Evolutionary conservation across 139 green algal genomes (phyloP).

Genomic region (Astrephomene gubernaculifera): DNA sequence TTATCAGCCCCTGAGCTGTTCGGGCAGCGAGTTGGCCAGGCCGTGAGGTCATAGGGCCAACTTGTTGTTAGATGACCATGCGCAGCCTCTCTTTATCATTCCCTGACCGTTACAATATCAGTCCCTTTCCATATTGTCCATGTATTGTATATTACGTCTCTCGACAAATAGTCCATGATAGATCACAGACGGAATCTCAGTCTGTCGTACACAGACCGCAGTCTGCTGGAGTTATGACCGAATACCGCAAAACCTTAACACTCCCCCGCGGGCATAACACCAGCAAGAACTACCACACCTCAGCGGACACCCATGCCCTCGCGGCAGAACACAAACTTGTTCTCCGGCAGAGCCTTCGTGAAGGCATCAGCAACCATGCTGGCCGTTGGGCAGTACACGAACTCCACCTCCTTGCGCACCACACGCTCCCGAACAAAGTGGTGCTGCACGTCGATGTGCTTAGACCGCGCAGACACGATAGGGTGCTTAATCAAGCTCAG

Average conservation of each 20-base stretch:
- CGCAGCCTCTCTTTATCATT: too few species aligned
- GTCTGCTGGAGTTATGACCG: not conserved
- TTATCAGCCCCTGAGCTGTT: too few species aligned
- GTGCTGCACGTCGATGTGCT: not conserved
- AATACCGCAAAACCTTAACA: not conserved
- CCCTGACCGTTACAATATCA: too few species aligned
- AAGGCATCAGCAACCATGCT: not conserved
- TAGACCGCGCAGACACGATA: not conserved
- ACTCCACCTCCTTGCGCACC: not conserved
- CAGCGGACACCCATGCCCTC: not conserved
- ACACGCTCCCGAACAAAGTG: not conserved
- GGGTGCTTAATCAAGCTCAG: not conserved
- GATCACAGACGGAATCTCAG: too few species aligned
- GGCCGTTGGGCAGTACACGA: not conserved
- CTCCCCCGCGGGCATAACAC: not conserved
- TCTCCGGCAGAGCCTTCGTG: not conserved
- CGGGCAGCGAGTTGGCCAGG: too few species aligned
- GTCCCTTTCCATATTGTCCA: too few species aligned
- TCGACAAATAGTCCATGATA: too few species aligned
- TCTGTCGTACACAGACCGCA: not conserved
- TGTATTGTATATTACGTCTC: too few species aligned
- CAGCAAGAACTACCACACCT: not conserved
- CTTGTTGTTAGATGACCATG: too few species aligned
- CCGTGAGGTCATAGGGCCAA: too few species aligned
- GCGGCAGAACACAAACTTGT: not conserved